Evolutionary conservation across 768 basidiomycete genomes (phyloP), one percentile per base, ranked within the genome.

Genomic region (Rhizopogon sp.): DNA sequence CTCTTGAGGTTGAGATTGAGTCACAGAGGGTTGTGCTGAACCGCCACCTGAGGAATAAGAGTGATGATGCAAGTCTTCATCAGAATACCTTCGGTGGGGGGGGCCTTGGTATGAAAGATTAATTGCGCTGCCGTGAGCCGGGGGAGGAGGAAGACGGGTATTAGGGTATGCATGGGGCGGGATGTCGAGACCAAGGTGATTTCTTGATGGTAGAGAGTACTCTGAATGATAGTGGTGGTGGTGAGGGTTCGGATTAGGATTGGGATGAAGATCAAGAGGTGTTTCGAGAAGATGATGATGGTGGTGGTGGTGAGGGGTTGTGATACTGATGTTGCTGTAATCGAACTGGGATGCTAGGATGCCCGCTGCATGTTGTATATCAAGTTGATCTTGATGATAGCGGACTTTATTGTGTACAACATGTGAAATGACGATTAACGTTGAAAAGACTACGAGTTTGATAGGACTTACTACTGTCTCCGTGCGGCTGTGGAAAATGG

Each of bases 371-470:
- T 68, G 75, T 63, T 80, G 78, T 54, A 76, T 71, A 69, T 77
- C 75, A 71, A 67, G 60, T 50, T 71, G 63, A 69, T 72, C 74
- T 35, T 62, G 57, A 31, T 77, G 78, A 76, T 78, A 87, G 75
- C 85, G 87, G 83, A 82, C 87, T 88, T 86, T 81, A 76, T 84
- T 78, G 72, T 66, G 65, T 66, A 71, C 72, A 65, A 64, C 57
- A 64, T 63, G 64, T 70, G 73, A 75, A 70, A 70, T 67, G 64
- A 61, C 53, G 43, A 61, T 65, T 62, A 62, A 58, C 67, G 59
- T 61, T 60, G 70, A 66, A 76, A 74, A 65, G 75, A 73, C 62
- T 74, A 73, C 73, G 83, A 79, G 72, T 69, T 73, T 77, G 74
- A 54, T 60, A 68, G 66, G 70, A 74, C 78, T 76, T 69, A 75